A percentile compares a stretch with the other conserved stretches of the same genome.
Conservation (phyloP, 1,284 basidiomycete genomes). For the Wallemia ichthyophaga region DNA sequence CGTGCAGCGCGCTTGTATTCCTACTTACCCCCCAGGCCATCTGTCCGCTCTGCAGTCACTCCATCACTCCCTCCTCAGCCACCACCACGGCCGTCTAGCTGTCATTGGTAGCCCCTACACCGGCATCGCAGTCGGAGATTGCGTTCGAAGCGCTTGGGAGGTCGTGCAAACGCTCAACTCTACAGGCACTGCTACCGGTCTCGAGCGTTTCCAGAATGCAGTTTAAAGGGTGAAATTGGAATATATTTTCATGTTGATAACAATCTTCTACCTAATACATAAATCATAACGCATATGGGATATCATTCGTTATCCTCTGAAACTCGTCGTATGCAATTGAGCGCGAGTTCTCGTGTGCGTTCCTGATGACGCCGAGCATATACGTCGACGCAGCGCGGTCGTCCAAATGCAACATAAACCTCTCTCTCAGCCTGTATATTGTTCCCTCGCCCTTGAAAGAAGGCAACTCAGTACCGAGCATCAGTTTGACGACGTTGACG, state of each 20-base stretch:
- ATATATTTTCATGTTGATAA: no score
- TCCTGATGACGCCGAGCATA: slow-evolving; percentile 61
- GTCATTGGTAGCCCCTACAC: not conserved
- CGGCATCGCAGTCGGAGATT: not conserved
- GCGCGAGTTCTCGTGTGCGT: slow-evolving; percentile 79
- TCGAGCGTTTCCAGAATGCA: no score
- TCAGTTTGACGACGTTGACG: slow-evolving; percentile 58
- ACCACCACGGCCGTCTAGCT: not conserved
- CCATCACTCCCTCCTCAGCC: not conserved
- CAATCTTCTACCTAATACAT: no score
- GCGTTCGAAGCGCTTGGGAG: not conserved
- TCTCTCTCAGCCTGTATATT: slow-evolving; percentile 53
- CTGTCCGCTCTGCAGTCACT: not conserved
- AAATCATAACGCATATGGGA: slow-evolving; percentile 2
- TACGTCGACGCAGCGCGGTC: slow-evolving; percentile 77
- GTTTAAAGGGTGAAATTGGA: no score
- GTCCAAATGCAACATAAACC: slow-evolving; percentile 52
- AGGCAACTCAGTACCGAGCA: slow-evolving; percentile 80
- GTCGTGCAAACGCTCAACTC: not conserved
- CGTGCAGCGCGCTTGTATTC: not conserved
- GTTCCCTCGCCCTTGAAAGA: slow-evolving; percentile 88
- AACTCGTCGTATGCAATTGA: slow-evolving; percentile 82
- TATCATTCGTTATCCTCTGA: slow-evolving; percentile 21
- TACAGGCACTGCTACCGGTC: not conserved
- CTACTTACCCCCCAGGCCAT: not conserved